Evolutionary conservation across 192 early-diverging fungal species (phyloP).

Genomic region (Coemansia sp.): DNA sequence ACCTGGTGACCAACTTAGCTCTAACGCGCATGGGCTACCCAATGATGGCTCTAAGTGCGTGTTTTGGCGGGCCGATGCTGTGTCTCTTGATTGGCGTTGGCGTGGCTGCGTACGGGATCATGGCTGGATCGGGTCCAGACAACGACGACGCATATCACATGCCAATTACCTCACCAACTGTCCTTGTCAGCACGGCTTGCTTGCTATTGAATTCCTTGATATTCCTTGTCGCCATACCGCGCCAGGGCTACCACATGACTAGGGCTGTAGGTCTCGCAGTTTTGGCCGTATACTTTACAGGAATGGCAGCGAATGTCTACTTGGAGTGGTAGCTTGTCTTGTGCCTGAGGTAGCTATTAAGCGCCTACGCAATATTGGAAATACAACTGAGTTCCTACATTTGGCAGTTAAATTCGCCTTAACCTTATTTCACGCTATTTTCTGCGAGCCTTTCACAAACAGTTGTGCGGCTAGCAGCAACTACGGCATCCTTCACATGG

Average conservation of each 20-base stretch:
- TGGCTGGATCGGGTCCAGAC: slow-evolving; percentile 38
- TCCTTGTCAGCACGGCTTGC: slow-evolving; percentile 68
- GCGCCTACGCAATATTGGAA: not conserved
- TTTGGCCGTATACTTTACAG: slow-evolving; percentile 59
- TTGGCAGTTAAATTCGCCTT: not conserved
- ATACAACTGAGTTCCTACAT: not conserved
- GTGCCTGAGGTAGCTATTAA: not conserved
- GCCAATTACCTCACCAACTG: slow-evolving; percentile 59
- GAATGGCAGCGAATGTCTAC: slow-evolving; percentile 61
- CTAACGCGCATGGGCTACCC: slow-evolving; percentile 90
- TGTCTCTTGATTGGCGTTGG: slow-evolving; percentile 86
- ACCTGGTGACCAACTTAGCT: slow-evolving; percentile 89
- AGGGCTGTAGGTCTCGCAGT: slow-evolving; percentile 58
- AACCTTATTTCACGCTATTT: not conserved
- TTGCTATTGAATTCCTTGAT: slow-evolving; percentile 62
- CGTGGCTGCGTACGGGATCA: slow-evolving; percentile 65
- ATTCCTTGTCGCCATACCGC: slow-evolving; percentile 61
- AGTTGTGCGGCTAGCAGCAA: not conserved
- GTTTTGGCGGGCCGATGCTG: slow-evolving; percentile 90
- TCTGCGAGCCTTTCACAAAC: not conserved
- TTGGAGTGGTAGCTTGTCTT: slow-evolving; percentile 52
- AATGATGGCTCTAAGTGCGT: slow-evolving; percentile 92
- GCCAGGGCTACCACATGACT: slow-evolving; percentile 63
- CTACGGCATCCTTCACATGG: not conserved
- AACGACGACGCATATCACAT: slow-evolving; percentile 57